Conservation (phyloP, 768 basidiomycete genomes). For the Boletus fagicola region DNA sequence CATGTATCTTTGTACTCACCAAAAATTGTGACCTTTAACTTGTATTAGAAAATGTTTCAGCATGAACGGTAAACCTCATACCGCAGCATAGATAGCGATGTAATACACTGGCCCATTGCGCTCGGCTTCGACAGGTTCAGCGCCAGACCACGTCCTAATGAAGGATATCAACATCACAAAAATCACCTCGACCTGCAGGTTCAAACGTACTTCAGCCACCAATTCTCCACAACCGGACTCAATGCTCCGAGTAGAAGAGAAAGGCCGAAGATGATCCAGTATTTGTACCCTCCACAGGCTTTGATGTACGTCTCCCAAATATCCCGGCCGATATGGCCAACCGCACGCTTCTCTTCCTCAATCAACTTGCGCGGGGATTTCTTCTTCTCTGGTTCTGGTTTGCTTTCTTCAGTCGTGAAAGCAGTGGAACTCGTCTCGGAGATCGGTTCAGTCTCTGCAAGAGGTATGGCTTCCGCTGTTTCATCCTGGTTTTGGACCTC, state of each 20-base stretch:
- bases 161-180: conserved; percentile 26
- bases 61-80: conserved; percentile 29
- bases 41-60: conserved; percentile 21
- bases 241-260: conserved; percentile 56
- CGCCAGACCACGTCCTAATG: conserved; percentile 55
- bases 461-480: conserved; percentile 23
- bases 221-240: conserved; percentile 68
- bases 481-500: conserved; percentile 6
- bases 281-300: conserved; percentile 48
- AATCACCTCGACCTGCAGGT: neutral
- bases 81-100: conserved; percentile 62
- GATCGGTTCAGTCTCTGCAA: conserved; percentile 19
- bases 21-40: conserved; percentile 35
- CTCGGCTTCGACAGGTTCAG: conserved; percentile 39
- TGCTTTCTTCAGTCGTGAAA: conserved; percentile 35
- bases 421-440: conserved; percentile 48
- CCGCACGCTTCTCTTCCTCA: conserved; percentile 80
- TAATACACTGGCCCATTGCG: conserved; percentile 46
- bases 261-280: conserved; percentile 57
- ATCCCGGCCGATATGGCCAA: conserved; percentile 62
- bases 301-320: conserved; percentile 64
- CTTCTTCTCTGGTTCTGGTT: conserved; percentile 43
- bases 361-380: conserved; percentile 77
- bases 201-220: conserved; percentile 56
- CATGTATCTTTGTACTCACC: conserved; percentile 25